A percentile compares a stretch with the other conserved stretches of the same genome.
phyloP scores from a whole-genome alignment of 805 yeast genomes.

The Kurtzmaniella fragi region DNA sequence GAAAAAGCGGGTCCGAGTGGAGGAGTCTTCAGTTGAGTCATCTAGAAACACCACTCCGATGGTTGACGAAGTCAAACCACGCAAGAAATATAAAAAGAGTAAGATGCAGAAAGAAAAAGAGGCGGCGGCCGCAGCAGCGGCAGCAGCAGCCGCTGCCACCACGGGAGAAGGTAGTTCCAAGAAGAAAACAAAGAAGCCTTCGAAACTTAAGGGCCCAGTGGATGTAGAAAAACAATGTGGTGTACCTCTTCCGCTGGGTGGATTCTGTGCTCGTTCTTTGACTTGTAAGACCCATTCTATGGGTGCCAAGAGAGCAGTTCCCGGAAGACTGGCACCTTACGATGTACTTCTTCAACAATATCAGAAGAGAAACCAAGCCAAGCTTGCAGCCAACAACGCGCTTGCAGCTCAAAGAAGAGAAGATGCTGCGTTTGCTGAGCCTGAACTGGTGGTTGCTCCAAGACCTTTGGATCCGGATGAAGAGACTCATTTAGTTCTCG shows the following conservation, averaged over 20 bases:
- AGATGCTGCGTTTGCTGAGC: conserved; percentile 42
- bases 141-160: conserved; percentile 35
- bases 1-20: conserved; percentile 27
- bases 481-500: conserved; percentile 86
- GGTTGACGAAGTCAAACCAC: conserved; percentile 21
- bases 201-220: conserved; percentile 74
- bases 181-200: conserved; percentile 33
- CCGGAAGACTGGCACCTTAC: conserved; percentile 89
- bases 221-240: conserved; percentile 96
- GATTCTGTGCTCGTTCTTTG: conserved; percentile 89
- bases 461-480: conserved; percentile 74
- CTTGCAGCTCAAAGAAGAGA: conserved; percentile 75
- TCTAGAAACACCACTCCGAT: conserved; percentile 35
- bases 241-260: conserved; percentile 90
- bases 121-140: conserved; percentile 44
- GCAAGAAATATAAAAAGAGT: conserved; percentile 40
- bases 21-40: conserved; percentile 35
- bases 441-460: neutral
- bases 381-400: conserved; percentile 76
- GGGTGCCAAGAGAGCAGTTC: conserved; percentile 96
- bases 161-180: conserved; percentile 15
- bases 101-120: conserved; percentile 42
- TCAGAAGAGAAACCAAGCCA: conserved; percentile 90
- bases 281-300: conserved; percentile 98
- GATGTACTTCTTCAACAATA: conserved; percentile 83